Base-by-base conservation (phyloP, 108 stramenopile species). In the Mediolabrus comicus region DNA sequence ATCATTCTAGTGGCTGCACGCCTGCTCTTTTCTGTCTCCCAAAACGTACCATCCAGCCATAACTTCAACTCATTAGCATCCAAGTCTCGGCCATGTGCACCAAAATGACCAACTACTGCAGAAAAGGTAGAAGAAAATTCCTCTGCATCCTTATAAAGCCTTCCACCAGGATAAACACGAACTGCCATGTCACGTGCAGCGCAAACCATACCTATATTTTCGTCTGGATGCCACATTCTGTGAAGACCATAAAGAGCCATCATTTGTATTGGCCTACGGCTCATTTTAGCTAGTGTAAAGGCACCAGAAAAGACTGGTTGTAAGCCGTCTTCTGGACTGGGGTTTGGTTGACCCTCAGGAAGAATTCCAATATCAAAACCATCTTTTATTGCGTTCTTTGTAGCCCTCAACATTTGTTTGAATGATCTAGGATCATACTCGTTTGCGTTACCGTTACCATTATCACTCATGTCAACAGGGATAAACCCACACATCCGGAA, bases 341-440 rank as follows among this genome's bases (percentile, higher is more conserved):
- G 94, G 53, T 95, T 95, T 31, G 91, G 80, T 65, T 95, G 94
- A 13, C 94, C 94, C 69, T 95, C 94, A 0, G 94, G 94, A 6
- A 92, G 41, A 16, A 95, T 80, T 3, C 90, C 94, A 71, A 95
- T 86, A 74, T 95, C 94, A 65, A 91, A 95, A 3, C 94, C 94
- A 29, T 92, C 89, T 13, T 81, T 75, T 53, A 95, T 88, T 19
- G 90, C 90, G 39, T 72, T 81, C 56, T 95, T 95, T 51, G 79
- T 72, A 22, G 72, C 62, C 61, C 84, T 86, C 49, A 95, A 63
- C 55, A 95, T 74, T 19, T 59, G 67, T 29, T 85, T 87, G 76
- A 95, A 95, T 26, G 86, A 86, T 55, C 71, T 65, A 16, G 79
- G 73, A 60, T 95, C 87, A 65, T 95, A 95, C 55, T 88, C 87